phyloP scores from a whole-genome alignment of 805 yeast species.

The Hanseniaspora jakobsenii region DNA sequence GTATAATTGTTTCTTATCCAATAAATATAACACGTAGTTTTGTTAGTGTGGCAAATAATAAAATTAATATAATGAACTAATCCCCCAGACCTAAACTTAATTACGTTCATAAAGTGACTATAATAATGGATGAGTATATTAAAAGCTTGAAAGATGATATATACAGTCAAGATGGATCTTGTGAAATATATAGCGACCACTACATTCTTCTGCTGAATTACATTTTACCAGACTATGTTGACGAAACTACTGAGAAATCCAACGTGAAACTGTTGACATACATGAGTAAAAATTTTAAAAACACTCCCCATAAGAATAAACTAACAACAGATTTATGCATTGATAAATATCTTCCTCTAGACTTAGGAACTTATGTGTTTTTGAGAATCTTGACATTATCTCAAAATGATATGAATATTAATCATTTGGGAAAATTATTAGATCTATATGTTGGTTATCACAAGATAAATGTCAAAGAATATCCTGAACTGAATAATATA shows the following conservation, averaged over 20 bases:
- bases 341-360: not conserved
- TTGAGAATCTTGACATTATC: not conserved
- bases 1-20: too few relatives aligned
- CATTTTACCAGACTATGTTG: conserved; percentile 6
- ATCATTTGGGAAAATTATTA: not conserved
- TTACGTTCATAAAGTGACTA: too few relatives aligned
- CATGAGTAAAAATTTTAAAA: too few relatives aligned
- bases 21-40: too few relatives aligned
- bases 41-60: too few relatives aligned
- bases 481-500: not conserved
- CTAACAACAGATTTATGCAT: not conserved
- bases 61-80: too few relatives aligned
- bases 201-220: conserved; percentile 8
- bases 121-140: not conserved
- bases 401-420: not conserved
- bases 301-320: too few relatives aligned
- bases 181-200: not conserved
- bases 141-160: conserved; percentile 1
- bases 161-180: not conserved
- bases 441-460: too few relatives aligned
- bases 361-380: not conserved
- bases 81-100: too few relatives aligned
- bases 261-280: too few relatives aligned
- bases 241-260: too few relatives aligned
- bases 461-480: not conserved